These are phyloP conservation scores for Cercospora sp. DNA, from an alignment of 2,329 filamentous ascomycete genomes.

Conservation along the genomic window DNA sequence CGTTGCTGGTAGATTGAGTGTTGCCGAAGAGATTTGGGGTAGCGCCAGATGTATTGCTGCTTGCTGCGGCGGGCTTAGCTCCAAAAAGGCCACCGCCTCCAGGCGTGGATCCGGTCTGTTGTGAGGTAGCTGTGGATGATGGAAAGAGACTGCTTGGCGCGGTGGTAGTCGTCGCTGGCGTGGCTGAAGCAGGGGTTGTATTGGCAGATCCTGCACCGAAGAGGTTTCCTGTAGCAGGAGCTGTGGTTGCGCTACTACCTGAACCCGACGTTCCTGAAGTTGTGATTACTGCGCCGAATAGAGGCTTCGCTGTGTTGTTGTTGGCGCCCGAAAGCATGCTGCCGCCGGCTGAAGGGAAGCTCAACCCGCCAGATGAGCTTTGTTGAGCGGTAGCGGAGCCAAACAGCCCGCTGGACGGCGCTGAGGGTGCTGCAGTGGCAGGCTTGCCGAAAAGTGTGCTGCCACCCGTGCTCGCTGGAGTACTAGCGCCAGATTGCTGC, in stretches of 20 bases:
- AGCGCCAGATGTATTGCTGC: conserved; percentile 6
- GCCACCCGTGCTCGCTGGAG: conserved; percentile 15
- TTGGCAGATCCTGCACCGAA: conserved; percentile 9
- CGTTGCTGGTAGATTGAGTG: conserved; percentile 9
- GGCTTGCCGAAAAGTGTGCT: conserved; percentile 15
- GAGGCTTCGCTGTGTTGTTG: background rate
- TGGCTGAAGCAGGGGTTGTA: conserved; percentile 9
- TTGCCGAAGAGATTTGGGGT: conserved; percentile 15
- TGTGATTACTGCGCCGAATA: background rate
- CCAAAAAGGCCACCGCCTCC: conserved; percentile 3
- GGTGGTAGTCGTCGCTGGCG: conserved; percentile 1
- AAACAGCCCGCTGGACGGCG: conserved; percentile 2
- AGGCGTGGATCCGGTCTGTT: conserved; percentile 9
- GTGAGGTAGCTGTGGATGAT: conserved; percentile 2
- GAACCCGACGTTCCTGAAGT: background rate
- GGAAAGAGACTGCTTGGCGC: conserved; percentile 14
- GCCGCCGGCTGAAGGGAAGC: conserved; percentile 3
- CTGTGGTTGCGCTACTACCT: conserved; percentile 12
- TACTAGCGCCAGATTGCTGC: conserved; percentile 14
- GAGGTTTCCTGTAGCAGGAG: conserved; percentile 9
- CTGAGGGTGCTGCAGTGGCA: background rate
- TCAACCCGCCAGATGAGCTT: conserved; percentile 4
- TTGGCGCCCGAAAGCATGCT: background rate
- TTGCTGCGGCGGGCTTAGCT: conserved; percentile 1
- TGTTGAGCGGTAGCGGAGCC: conserved; percentile 9